phyloP scores from a whole-genome alignment of 495 filamentous ascomycete genomes.

The Aspergillus sclerotiicarbonarius region DNA sequence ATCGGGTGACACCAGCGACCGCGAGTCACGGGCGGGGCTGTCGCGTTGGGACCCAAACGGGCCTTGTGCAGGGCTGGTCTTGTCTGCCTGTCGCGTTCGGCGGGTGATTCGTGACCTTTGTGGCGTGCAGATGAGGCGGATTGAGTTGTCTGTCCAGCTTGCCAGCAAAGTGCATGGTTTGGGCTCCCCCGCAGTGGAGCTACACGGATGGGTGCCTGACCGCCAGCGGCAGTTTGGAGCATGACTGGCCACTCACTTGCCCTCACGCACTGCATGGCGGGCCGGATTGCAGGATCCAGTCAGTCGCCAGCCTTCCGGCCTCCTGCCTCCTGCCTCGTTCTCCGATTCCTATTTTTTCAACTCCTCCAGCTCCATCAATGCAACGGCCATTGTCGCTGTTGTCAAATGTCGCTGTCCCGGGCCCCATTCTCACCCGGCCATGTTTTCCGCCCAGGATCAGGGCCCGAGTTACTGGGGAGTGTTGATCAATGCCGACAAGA shows the following conservation, averaged over 20 bases:
- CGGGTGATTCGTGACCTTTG: neutral
- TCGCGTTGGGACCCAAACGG: neutral
- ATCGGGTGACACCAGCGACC: neutral
- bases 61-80: neutral
- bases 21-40: neutral
- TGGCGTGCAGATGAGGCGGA: constrained; percentile 15
- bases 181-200: constrained; percentile 38
- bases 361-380: constrained; percentile 11
- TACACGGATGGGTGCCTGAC: constrained; percentile 38
- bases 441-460: constrained; percentile 30
- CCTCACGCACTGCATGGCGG: too few relatives aligned
- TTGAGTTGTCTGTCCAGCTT: constrained; percentile 18
- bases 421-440: constrained; percentile 23
- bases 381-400: constrained; percentile 20
- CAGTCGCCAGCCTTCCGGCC: neutral
- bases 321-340: constrained; percentile 8
- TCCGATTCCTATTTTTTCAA: constrained; percentile 3
- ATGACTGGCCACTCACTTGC: constrained; percentile 6
- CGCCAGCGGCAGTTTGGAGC: constrained; percentile 28
- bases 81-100: neutral
- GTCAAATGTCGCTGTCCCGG: constrained; percentile 24
- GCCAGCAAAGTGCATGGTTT: constrained; percentile 15
- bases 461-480: constrained; percentile 68
- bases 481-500: constrained; percentile 77
- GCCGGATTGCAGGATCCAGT: neutral